Evolutionary conservation across 1,284 basidiomycete species (phyloP), one percentile per base, ranked within the genome.

Genomic region (Sporisorium graminicola): DNA sequence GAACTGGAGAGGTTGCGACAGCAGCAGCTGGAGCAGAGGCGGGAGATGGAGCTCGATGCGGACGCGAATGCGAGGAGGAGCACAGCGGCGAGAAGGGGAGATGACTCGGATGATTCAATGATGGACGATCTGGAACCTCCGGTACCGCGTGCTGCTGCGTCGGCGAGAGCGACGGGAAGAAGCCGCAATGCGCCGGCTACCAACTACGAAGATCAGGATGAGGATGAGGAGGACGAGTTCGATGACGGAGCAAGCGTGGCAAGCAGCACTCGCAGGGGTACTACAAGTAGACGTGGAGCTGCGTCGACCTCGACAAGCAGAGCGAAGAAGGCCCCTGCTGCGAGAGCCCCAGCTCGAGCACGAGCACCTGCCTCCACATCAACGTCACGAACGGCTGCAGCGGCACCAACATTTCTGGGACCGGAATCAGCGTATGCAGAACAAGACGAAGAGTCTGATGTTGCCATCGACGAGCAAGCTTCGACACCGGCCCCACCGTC

Each of bases 81-180:
- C n/a, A 22, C 43, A 20, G 56, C 14, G 2, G 33, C 16, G 47
- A 29, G 27, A 22, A 22, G 55, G 14, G 53, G 47, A 2, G 31
- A 55, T 22, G 69, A 74, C 3, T 68, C 68, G 22, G 80, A 80
- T 47, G 80, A 82, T 51, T 79, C 77, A 40, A 80, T 80, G 77
- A 63, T 81, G 63, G 73, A 76, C n/a, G 78, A 80, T 29, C 33
- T 75, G 22, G 69, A 59, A 46, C 62, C 53, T 10, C 47, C 63
- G 42, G 33, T 12, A 22, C 58, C 43, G 7, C 24, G 40, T 20
- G 46, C 63, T 22, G 37, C 46, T 29, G 26, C 54, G 9, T 27
- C 62, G 16, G 33, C 59, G 16, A 14, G 51, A 10, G 31, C 1
- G 0, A 29, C 58, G 9, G 62, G 54, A 1, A 61, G 47, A 14